Base-by-base conservation (phyloP, 164 flowering plant species). In the Sedum album region DNA sequence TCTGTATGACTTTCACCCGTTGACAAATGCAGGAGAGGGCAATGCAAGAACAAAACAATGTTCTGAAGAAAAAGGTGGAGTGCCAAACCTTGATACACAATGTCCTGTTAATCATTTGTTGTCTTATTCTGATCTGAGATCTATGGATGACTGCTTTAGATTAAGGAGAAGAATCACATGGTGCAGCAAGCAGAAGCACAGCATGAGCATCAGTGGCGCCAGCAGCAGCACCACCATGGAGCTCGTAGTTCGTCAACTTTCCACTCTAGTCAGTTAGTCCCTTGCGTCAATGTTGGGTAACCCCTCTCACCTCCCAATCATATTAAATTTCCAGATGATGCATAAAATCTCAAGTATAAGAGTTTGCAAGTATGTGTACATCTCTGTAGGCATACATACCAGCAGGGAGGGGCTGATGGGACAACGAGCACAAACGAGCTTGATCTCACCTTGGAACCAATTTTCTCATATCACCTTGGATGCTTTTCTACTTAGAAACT, bases 31-130 rank as follows among this genome's bases (percentile, higher is more conserved):
- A 91, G 97, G 91, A 85, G 67, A 89, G 67, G 72, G 72, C 81
- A 33, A 33, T 91, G 78, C 86, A 73, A 73, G 87, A 84, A 66
- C 89, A 91, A 65, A 91, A 91, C 68, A 81, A 72, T 66, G 18
- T 66, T 67, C 82, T 91, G 14, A 70, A 75, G 21, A 84, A 85
- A 76, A 78, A 83, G 97, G 97, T 89, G 69, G 49, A 6, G 17
- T 46, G 51, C 51, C 26, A 53, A 53, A 23, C 25, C 14, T 1
- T 1, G 60, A 8, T 23, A 53, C 28, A 53, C 28, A 53, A 2
- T 53, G 25, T 25, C 28, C 11, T 53, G 60, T 1, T 49, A n/a
- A 4, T 49, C 55, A 6, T 20, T 20, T 1, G 13, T 23, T 5
- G 60, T 23, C 28, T 2, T 17, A 28, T 14, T 28, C 33, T 57